Evolutionary conservation across 139 green algal species (phyloP).

Genomic region (Zygnema circumcarinatum): DNA sequence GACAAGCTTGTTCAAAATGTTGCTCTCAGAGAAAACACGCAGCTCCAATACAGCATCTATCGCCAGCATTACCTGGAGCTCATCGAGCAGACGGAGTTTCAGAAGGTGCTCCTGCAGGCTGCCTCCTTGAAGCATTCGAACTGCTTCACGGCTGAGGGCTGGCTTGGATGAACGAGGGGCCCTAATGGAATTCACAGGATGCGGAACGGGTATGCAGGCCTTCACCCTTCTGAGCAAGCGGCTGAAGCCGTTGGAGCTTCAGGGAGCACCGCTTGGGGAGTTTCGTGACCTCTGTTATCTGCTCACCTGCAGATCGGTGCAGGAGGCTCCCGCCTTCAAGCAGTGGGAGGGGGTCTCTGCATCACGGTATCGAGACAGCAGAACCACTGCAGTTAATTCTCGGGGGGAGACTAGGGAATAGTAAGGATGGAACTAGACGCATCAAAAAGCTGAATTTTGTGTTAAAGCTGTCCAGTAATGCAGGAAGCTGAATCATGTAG

Average conservation of each 20-base stretch:
- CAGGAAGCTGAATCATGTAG: too few relatives aligned
- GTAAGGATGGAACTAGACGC: too few relatives aligned
- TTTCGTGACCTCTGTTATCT: constrained; percentile 46
- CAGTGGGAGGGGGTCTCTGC: constrained; percentile 44
- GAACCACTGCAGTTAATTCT: too few relatives aligned
- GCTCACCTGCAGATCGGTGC: constrained; percentile 42
- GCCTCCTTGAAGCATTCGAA: neutral
- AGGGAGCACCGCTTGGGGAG: neutral
- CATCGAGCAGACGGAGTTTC: constrained; percentile 31
- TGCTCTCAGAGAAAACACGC: constrained; percentile 3
- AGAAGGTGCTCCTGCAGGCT: neutral
- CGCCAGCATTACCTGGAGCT: constrained; percentile 37
- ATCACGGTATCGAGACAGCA: constrained; percentile 14
- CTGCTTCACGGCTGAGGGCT: neutral
- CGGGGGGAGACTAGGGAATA: too few relatives aligned
- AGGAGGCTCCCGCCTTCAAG: constrained; percentile 46
- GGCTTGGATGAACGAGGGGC: too few relatives aligned
- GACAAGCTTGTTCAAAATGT: constrained; percentile 21
- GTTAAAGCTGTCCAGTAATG: too few relatives aligned
- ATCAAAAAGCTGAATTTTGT: too few relatives aligned
- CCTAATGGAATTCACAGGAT: too few relatives aligned
- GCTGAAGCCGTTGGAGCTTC: constrained; percentile 39
- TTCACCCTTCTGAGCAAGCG: constrained; percentile 40
- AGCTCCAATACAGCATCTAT: constrained; percentile 14
- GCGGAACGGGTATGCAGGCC: constrained; percentile 1